phyloP scores from a whole-genome alignment of 306 rosid species.

The Cucurbita pepo region DNA sequence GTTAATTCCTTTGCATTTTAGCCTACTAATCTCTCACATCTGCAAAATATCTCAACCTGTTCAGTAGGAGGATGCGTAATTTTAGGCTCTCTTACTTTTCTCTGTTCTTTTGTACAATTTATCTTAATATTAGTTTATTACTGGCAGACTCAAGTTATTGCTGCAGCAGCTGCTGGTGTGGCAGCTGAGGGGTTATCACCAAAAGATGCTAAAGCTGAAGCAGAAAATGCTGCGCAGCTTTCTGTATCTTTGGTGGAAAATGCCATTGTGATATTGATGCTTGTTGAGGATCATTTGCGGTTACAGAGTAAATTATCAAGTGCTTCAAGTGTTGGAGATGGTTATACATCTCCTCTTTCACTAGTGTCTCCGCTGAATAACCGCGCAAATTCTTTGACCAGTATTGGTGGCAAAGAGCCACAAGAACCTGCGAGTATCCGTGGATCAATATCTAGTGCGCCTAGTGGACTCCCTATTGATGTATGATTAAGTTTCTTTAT shows the following conservation, averaged over 20 bases:
- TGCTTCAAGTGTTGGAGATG: constrained; percentile 37
- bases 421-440: constrained; percentile 25
- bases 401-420: constrained; percentile 22
- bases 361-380: constrained; percentile 41
- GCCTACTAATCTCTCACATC: not conserved
- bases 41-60: not conserved
- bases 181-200: constrained; percentile 92
- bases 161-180: constrained; percentile 91
- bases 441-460: constrained; percentile 35
- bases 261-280: constrained; percentile 95
- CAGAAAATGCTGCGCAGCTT: constrained; percentile 81
- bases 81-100: not conserved
- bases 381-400: constrained; percentile 25
- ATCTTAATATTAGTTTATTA: constrained; percentile 12
- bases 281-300: constrained; percentile 96
- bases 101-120: not conserved
- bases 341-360: constrained; percentile 71
- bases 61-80: not conserved
- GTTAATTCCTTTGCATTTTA: not conserved
- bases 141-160: constrained; percentile 86
- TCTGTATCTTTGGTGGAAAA: constrained; percentile 94
- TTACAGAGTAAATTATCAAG: constrained; percentile 60
- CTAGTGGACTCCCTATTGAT: constrained; percentile 57
- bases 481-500: constrained; percentile 29
- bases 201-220: constrained; percentile 62